These are phyloP conservation scores for Solanum hybrid DNA, from an alignment of 305 asterid genomes.

Conservation along the genomic window DNA sequence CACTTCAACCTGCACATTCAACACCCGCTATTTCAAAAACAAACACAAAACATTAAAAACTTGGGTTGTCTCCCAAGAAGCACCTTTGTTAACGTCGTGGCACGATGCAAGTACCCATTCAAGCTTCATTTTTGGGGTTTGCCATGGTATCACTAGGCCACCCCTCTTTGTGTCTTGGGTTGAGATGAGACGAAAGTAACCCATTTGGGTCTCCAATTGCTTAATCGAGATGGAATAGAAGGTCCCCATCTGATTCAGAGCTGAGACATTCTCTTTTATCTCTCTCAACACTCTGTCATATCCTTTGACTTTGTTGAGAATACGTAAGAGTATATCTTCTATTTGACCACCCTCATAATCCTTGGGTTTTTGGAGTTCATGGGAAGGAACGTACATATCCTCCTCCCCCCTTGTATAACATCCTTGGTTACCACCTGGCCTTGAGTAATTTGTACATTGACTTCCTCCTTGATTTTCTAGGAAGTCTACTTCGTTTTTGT, in stretches of 20 bases:
- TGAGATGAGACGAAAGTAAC: background rate
- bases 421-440: too few species aligned
- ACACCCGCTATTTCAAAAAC: background rate
- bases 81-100: background rate
- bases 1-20: background rate
- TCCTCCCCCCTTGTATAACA: too few species aligned
- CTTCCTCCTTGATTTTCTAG: too few species aligned
- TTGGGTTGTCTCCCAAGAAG: background rate
- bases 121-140: background rate
- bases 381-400: too few species aligned
- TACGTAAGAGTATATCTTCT: background rate
- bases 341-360: too few species aligned
- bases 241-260: background rate
- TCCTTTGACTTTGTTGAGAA: background rate
- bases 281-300: background rate
- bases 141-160: background rate
- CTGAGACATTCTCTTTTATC: background rate
- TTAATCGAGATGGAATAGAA: background rate
- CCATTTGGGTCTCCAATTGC: background rate
- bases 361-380: too few species aligned
- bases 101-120: background rate
- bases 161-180: background rate
- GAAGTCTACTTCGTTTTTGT: too few species aligned
- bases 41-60: background rate
- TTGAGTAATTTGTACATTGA: too few species aligned